phyloP scores from a whole-genome alignment of 225 moss, liverwort and hornwort species.

The Pleurozium schreberi region DNA sequence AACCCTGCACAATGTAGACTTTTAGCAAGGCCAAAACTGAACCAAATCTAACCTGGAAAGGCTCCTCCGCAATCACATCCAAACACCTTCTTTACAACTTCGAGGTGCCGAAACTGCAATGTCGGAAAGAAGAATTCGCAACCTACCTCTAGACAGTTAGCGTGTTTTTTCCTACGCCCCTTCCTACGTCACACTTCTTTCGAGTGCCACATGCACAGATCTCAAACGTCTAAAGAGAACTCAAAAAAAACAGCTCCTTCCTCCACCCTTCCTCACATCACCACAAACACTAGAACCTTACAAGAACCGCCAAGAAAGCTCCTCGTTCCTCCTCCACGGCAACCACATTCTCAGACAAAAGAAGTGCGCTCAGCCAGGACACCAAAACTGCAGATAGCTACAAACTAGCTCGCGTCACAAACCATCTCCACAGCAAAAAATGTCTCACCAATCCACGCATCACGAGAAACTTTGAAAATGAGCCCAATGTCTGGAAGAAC shows the following conservation, averaged over 20 bases:
- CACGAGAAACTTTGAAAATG: too few relatives aligned
- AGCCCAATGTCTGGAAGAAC: too few relatives aligned
- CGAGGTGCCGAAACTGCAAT: not conserved
- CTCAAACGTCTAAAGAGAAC: not conserved
- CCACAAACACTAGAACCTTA: not conserved
- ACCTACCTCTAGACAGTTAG: not conserved
- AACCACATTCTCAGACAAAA: not conserved
- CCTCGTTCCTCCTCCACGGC: not conserved
- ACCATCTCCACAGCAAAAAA: too few relatives aligned
- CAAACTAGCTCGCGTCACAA: not conserved
- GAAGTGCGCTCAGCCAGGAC: not conserved
- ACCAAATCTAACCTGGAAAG: not conserved
- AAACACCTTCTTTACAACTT: not conserved
- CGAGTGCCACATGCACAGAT: not conserved
- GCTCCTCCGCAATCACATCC: not conserved
- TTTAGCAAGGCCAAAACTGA: not conserved
- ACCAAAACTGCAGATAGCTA: not conserved
- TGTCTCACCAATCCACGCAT: too few relatives aligned
- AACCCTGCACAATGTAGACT: slow-evolving; percentile 33
- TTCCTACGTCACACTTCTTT: not conserved
- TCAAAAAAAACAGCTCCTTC: not conserved
- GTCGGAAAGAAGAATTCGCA: not conserved
- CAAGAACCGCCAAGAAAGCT: not conserved
- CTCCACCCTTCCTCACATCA: not conserved
- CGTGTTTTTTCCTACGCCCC: not conserved